Evolutionary conservation across 2,329 filamentous ascomycete genomes (phyloP).

Genomic region (Calonectria henricotiae): DNA sequence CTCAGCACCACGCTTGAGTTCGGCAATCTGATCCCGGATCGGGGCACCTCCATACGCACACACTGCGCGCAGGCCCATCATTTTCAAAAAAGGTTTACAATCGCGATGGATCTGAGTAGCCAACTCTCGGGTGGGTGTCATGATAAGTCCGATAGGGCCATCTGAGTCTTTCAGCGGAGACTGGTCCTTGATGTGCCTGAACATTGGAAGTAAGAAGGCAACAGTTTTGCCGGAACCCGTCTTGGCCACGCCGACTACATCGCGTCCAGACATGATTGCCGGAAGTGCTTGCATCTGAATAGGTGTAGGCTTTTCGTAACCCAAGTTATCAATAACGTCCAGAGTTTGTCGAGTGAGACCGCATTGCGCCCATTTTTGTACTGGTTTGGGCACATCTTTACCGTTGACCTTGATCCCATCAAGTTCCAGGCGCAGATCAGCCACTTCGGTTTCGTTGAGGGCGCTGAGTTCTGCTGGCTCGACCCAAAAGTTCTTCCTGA

Average conservation of each 20-base stretch:
- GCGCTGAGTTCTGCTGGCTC: constrained; percentile 88
- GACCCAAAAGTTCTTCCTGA: constrained; percentile 95
- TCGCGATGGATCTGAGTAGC: constrained; percentile 95
- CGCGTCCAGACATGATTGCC: constrained; percentile 94
- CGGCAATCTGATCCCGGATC: constrained; percentile 97
- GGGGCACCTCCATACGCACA: constrained; percentile 96
- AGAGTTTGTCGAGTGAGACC: constrained; percentile 90
- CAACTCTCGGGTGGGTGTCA: constrained; percentile 95
- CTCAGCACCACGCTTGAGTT: constrained; percentile 94
- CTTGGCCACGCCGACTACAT: constrained; percentile 97
- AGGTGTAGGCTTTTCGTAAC: constrained; percentile 90
- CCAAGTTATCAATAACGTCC: constrained; percentile 85
- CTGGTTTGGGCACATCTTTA: constrained; percentile 90
- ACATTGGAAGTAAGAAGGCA: constrained; percentile 96
- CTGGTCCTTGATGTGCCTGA: constrained; percentile 97
- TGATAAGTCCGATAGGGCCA: constrained; percentile 89
- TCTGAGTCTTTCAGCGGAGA: constrained; percentile 85
- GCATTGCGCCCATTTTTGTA: constrained; percentile 97
- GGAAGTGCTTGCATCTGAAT: constrained; percentile 97
- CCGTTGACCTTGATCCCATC: constrained; percentile 96
- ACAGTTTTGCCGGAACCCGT: constrained; percentile 98
- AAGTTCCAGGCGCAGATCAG: constrained; percentile 86
- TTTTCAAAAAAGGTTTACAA: constrained; percentile 94
- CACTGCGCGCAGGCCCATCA: constrained; percentile 86
- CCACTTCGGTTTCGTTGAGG: constrained; percentile 88